A percentile compares a stretch with the other conserved stretches of the same genome.
Conservation (phyloP, 345 rosid genomes). For the Eucalyptus virginea region DNA sequence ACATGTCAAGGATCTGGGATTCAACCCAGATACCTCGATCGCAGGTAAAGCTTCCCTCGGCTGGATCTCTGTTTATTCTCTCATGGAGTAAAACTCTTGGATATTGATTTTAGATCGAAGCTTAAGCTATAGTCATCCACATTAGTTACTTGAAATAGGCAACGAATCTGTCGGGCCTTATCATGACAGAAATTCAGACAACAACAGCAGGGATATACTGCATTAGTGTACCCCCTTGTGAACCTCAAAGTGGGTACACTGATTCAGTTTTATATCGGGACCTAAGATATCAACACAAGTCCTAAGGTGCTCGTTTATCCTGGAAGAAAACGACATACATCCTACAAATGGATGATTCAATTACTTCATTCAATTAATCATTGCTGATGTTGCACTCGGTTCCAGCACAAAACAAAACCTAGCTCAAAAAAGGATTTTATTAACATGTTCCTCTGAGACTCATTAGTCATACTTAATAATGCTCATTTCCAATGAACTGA, state of each 20-base stretch:
- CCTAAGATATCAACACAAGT: neutral
- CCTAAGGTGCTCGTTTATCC: neutral
- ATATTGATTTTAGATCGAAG: neutral
- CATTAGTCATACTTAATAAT: neutral
- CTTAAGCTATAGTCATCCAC: neutral
- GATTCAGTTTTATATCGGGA: neutral
- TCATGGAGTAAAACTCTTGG: neutral
- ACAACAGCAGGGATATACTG: neutral
- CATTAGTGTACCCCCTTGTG: neutral
- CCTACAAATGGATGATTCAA: neutral
- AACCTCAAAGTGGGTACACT: neutral
- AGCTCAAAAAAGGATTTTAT: neutral
- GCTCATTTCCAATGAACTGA: neutral
- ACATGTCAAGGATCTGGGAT: slow-evolving; percentile 94
- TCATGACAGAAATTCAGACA: neutral
- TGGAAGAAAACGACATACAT: neutral
- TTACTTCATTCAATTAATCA: neutral
- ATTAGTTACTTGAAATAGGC: neutral
- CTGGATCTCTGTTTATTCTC: neutral
- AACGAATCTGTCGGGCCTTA: neutral
- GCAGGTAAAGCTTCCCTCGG: slow-evolving; percentile 40
- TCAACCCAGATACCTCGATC: slow-evolving; percentile 98
- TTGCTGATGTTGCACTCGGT: neutral
- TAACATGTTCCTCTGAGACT: neutral
- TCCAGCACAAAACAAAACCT: neutral